Base-by-base conservation (phyloP, 2,329 filamentous ascomycete genomes). In the Teratosphaeriaceae sp. region DNA sequence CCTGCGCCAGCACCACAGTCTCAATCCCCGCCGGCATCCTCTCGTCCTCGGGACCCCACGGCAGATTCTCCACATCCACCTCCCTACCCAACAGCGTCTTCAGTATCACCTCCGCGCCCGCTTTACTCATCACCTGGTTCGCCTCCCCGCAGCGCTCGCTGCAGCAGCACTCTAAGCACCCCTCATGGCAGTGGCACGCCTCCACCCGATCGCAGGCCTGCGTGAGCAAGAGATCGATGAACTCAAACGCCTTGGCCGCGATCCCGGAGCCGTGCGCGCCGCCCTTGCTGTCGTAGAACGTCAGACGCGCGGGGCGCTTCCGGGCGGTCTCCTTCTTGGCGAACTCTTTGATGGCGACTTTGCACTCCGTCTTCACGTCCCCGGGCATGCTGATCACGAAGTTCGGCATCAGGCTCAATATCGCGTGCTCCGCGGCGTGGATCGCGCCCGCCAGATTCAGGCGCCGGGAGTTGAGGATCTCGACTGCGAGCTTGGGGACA, bases 261-360 rank as follows among this genome's bases (percentile, higher is more conserved):
- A 96, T 94, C 0, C 92, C 92, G 0, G 80, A 84, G 0, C 90
- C 90, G 33, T 79, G 77, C 0, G 84, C 76, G 0, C 90, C 90
- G 6, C 92, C 92, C 65, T 94, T 95, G 2, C 88, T 84, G 61
- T 97, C 92, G 65, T 97, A 98, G 58, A 98, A 95, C 0, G 88
- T 95, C 37, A 98, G 67, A 1, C 92, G 73, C 0, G 88, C 92
- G 0, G 90, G 92, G 3, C 92, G 75, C 66, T 95, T 95, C 22
- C 89, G 76, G 21, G 70, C 68, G 0, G 79, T 81, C 56, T 84
- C 79, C 41, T 73, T 70, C 53, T 79, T 79, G 1, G 86, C 80
- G 49, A 96, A 88, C 64, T 97, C 90, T 63, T 97, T 97, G 46
- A 85, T 71, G 2, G 83, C 81, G 45, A 83, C 79, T 69, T 97